These are phyloP conservation scores for Colletotrichum karsti DNA, from an alignment of 2,329 filamentous ascomycete species.

Conservation along the genomic window DNA sequence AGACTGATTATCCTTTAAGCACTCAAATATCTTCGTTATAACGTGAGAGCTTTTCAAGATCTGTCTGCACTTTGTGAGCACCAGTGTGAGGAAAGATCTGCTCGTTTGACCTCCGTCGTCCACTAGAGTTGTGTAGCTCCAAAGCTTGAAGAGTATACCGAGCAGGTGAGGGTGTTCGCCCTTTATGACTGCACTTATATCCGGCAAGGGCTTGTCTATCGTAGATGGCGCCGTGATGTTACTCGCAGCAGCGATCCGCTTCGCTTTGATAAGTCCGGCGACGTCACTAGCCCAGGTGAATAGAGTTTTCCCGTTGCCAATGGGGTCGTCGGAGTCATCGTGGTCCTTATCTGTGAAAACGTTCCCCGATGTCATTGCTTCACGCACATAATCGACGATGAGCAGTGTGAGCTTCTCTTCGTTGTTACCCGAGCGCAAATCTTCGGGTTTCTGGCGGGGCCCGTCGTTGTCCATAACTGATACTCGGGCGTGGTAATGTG, in stretches of 20 bases:
- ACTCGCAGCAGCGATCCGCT: not conserved
- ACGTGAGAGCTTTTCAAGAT: not conserved
- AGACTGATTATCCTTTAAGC: not conserved
- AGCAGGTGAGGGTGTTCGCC: not conserved
- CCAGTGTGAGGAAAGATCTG: not conserved
- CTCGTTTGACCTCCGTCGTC: not conserved
- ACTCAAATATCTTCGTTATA: not conserved
- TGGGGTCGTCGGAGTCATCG: not conserved
- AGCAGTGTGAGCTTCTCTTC: not conserved
- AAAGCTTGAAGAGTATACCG: not conserved
- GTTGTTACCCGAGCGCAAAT: not conserved
- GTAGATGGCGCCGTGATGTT: not conserved
- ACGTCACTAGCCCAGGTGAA: not conserved
- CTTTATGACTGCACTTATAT: not conserved
- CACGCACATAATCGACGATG: not conserved
- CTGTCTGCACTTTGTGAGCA: not conserved
- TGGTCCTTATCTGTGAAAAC: not conserved
- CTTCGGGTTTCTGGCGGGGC: too few relatives aligned
- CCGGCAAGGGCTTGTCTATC: not conserved
- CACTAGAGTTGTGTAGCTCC: not conserved
- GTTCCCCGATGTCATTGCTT: not conserved
- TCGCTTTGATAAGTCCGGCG: not conserved
- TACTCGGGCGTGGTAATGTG: too few relatives aligned
- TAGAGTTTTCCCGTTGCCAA: not conserved
- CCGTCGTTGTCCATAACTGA: too few relatives aligned